A percentile compares a stretch with the other conserved stretches of the same genome.
These are phyloP conservation scores for Geranium brycei DNA, from an alignment of 345 rosid species.

Conservation along the genomic window DNA sequence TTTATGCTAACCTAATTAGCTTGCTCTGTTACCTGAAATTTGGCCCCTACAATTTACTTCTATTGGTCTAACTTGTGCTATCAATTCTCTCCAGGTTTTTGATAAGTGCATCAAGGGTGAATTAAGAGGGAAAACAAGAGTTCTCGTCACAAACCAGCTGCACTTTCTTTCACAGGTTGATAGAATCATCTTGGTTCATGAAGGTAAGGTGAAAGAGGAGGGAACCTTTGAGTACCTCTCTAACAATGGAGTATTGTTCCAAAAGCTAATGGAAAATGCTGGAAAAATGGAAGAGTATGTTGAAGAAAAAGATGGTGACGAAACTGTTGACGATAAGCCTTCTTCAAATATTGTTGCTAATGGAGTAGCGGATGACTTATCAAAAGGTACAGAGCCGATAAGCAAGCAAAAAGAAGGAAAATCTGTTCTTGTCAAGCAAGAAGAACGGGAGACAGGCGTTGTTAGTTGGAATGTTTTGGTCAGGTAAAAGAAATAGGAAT, in stretches of 20 bases:
- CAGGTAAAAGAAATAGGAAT: conserved; percentile 32
- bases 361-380: conserved; percentile 34
- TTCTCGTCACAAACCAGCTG: conserved; percentile 97
- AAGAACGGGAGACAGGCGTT: conserved; percentile 95
- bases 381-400: conserved; percentile 24
- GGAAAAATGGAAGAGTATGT: conserved; percentile 93
- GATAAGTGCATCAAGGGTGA: conserved; percentile 87
- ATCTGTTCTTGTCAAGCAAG: conserved; percentile 87
- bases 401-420: conserved; percentile 55
- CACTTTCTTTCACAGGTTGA: conserved; percentile 98
- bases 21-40: conserved; percentile 4
- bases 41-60: background rate
- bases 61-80: conserved; percentile 4
- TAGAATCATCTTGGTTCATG: conserved; percentile 79
- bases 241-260: conserved; percentile 54
- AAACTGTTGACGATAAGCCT: conserved; percentile 28
- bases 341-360: conserved; percentile 39
- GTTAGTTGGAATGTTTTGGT: conserved; percentile 62
- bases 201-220: conserved; percentile 82
- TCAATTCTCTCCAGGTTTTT: conserved; percentile 50
- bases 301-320: conserved; percentile 54
- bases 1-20: conserved; percentile 1
- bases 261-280: conserved; percentile 95
- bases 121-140: conserved; percentile 68
- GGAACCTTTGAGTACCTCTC: conserved; percentile 91